Base-by-base conservation (phyloP, 208 protist species). In the Leishmania arabica region DNA sequence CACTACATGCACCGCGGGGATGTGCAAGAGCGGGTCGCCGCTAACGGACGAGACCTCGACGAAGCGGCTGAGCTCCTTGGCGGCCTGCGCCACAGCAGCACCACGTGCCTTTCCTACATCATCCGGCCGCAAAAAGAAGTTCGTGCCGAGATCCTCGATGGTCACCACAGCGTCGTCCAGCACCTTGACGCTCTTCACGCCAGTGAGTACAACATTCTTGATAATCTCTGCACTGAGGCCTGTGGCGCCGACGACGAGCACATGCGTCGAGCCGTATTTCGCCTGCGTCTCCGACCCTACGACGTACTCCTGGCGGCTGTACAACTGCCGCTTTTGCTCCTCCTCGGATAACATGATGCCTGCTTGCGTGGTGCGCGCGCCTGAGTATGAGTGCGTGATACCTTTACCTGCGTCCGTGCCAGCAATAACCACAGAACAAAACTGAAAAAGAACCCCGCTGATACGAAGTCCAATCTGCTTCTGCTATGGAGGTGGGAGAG, bases 301-400 rank as follows among this genome's bases (percentile, higher is more conserved):
- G 37, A 95, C 95, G 77, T 98, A 99, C 85, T 96, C 90, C 85
- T 99, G 97, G 58, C 97, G 92, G 88, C 90, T 97, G 88, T 98
- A 98, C 75, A 98, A 84, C 94, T 97, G 94, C 64, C 90, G 69
- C 78, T 93, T 94, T 71, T 89, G 79, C 40, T 91, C 91, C 7
- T 97, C 89, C 19, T 86, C 83, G 70, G 87, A 87, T 24, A 86
- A 76, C 83, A 87, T 81, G 6, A 34, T 69, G 24, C 49, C 42
- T 65, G 31, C 34, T 49, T 80, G 64, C 34, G 37, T 65, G 37
- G 68, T 13, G 11, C 34, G 27, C 69, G 24, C 27, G 19, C 27
- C 45, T 31, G 17, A 17, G 47, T 31, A 24, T 54, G 42, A 21
- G 11, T 13, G 6, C 27, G 27, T 7, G 42, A 6, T 73, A 37